These are phyloP conservation scores for Monilinia fructicola DNA, from an alignment of 2,329 filamentous ascomycete species.

Conservation along the genomic window DNA sequence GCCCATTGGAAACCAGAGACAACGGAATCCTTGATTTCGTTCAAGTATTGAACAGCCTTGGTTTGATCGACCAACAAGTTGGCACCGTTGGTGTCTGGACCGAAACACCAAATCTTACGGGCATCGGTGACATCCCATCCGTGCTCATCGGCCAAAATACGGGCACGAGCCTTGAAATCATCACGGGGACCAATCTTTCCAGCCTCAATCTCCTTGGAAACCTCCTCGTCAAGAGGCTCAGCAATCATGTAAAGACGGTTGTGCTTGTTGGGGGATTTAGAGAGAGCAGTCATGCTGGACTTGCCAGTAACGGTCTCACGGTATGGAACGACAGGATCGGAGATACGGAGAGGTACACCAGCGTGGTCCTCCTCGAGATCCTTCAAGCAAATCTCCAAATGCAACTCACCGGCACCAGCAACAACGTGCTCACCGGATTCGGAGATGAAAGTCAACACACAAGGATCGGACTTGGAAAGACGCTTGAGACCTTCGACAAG, in stretches of 20 bases:
- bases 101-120: slow-evolving; percentile 99
- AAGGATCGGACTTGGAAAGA: slow-evolving; percentile 99
- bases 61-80: slow-evolving; percentile 99
- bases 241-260: slow-evolving; percentile 99
- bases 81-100: slow-evolving; percentile 94
- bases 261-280: slow-evolving; percentile 99
- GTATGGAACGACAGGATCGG: slow-evolving; percentile 97
- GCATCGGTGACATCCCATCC: slow-evolving; percentile 99
- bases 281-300: slow-evolving; percentile 94
- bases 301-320: slow-evolving; percentile 86
- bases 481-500: slow-evolving; percentile 99
- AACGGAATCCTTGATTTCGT: slow-evolving; percentile 99
- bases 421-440: slow-evolving; percentile 98
- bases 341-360: slow-evolving; percentile 95
- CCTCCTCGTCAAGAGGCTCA: slow-evolving; percentile 87
- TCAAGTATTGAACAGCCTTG: slow-evolving; percentile 99
- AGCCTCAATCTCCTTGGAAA: slow-evolving; percentile 82
- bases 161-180: slow-evolving; percentile 98
- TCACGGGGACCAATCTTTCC: slow-evolving; percentile 95
- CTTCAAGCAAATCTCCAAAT: slow-evolving; percentile 99
- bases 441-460: slow-evolving; percentile 85
- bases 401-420: slow-evolving; percentile 97
- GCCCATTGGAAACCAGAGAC: slow-evolving; percentile 99
- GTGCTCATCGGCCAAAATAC: slow-evolving; percentile 92
- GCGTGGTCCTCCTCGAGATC: slow-evolving; percentile 99